Percentiles rank a stretch among this genome's conserved stretches.
Evolutionary conservation across 768 basidiomycete species (phyloP).

Genomic region (Collybia sp.): DNA sequence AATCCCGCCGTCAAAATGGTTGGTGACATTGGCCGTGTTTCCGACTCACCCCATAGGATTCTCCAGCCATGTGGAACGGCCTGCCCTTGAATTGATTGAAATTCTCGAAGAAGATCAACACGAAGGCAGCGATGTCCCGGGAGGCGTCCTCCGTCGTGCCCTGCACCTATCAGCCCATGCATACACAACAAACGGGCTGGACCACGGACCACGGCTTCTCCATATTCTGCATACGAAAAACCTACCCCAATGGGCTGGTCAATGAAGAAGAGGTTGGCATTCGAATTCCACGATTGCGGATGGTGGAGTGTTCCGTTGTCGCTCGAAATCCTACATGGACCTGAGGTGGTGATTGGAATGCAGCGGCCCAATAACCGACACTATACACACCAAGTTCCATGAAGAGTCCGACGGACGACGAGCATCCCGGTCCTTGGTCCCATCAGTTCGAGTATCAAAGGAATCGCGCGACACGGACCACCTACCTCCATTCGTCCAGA

Average conservation of each 20-base stretch:
- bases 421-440: slow-evolving; percentile 34
- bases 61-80: slow-evolving; percentile 62
- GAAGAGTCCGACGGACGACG: slow-evolving; percentile 42
- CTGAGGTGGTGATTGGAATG: slow-evolving; percentile 20
- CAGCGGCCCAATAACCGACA: slow-evolving; percentile 40
- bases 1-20: background rate
- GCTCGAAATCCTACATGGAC: slow-evolving; percentile 64
- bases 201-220: slow-evolving; percentile 53
- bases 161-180: slow-evolving; percentile 20
- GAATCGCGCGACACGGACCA: background rate
- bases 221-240: slow-evolving; percentile 64
- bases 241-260: slow-evolving; percentile 64
- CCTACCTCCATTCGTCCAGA: slow-evolving; percentile 49
- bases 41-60: slow-evolving; percentile 74
- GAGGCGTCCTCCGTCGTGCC: slow-evolving; percentile 64
- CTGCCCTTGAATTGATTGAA: slow-evolving; percentile 69
- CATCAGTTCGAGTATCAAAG: background rate
- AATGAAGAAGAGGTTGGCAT: slow-evolving; percentile 60
- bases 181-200: background rate
- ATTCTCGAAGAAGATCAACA: slow-evolving; percentile 70
- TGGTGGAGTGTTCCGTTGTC: slow-evolving; percentile 47
- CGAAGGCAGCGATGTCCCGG: slow-evolving; percentile 65
- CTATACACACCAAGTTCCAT: slow-evolving; percentile 74
- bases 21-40: background rate
- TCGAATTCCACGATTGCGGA: slow-evolving; percentile 62